Base-by-base conservation (phyloP, 1,284 basidiomycete species). In the Microbotryum intermedium region DNA sequence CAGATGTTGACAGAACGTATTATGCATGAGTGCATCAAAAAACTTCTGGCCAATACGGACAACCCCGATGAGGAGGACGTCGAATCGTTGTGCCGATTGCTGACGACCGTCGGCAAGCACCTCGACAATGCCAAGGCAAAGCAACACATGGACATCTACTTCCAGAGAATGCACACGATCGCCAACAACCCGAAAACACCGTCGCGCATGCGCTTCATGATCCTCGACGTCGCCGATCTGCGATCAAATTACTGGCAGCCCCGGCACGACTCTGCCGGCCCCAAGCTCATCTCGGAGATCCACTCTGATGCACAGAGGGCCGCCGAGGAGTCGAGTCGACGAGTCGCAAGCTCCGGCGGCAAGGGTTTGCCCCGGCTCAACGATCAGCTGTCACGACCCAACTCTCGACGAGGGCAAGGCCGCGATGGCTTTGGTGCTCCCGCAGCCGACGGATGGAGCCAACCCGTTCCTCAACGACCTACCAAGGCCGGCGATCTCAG, bases 41-140 rank as follows among this genome's bases (percentile, higher is more conserved):
- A 92, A 76, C 82, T 97, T 8, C 80, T 97, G 28, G 83, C 85
- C 65, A 95, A 97, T 73, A 87, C 93, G 60, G 85, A 90, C 62
- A 88, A 90, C 72, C 93, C 93, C 0, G 91, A 97, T 73, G 94
- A 97, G 77, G 94, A 97, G 77, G 92, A 97, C 73, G 88, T 97
- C 69, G 94, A 97, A 79, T 90, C 87, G 52, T 82, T 97, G 65
- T 95, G 90, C 81, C 91, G 92, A 76, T 82, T 97, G 57, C 77
- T 97, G 62, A 83, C 85, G 47, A 97, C 92, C 8, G 89, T 97
- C 60, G 94, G 94, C 55, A 79, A 80, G 62, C 79, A 83, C 46
- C 82, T 95, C 62, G 93, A 97, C 72, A 68, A 61, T 50, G 83
- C 83, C 1, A 91, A 90, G 79, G 88, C 88, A 48, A 82, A 82